Percentiles rank a stretch among this genome's conserved stretches.
Evolutionary conservation across 768 basidiomycete genomes (phyloP).

Genomic region (Lactarius trivialis): DNA sequence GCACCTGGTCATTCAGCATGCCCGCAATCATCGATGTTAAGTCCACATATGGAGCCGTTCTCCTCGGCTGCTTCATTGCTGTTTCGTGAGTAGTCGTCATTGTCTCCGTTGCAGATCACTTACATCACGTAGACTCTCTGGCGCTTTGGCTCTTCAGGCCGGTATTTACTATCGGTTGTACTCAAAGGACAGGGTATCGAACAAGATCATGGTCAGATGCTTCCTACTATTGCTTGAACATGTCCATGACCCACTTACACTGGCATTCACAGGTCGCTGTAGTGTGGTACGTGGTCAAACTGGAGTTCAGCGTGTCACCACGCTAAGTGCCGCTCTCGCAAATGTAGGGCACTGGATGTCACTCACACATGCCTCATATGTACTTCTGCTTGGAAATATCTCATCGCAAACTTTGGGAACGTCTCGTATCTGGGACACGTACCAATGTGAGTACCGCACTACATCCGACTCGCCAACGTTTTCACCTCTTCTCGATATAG

Average conservation of each 20-base stretch:
- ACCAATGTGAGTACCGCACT: constrained; percentile 7
- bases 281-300: constrained; percentile 13
- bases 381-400: constrained; percentile 19
- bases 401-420: constrained; percentile 21
- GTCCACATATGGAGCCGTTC: constrained; percentile 12
- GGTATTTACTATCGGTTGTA: constrained; percentile 21
- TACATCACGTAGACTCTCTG: constrained; percentile 15
- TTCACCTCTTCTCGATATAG: constrained; percentile 2
- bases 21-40: constrained; percentile 13
- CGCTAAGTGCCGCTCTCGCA: not conserved
- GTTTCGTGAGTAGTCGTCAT: constrained; percentile 6
- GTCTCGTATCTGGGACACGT: not conserved
- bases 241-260: not conserved
- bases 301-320: not conserved
- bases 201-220: constrained; percentile 15
- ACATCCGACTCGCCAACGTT: not conserved
- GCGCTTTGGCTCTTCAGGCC: constrained; percentile 12
- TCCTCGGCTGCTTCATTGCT: constrained; percentile 16
- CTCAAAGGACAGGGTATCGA: not conserved
- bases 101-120: not conserved
- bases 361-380: constrained; percentile 16
- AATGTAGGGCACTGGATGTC: constrained; percentile 16
- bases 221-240: not conserved
- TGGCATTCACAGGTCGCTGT: constrained; percentile 10
- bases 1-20: constrained; percentile 1